Base-by-base conservation (phyloP, 257 asterid genomes). In the Solanum etuberosum region DNA sequence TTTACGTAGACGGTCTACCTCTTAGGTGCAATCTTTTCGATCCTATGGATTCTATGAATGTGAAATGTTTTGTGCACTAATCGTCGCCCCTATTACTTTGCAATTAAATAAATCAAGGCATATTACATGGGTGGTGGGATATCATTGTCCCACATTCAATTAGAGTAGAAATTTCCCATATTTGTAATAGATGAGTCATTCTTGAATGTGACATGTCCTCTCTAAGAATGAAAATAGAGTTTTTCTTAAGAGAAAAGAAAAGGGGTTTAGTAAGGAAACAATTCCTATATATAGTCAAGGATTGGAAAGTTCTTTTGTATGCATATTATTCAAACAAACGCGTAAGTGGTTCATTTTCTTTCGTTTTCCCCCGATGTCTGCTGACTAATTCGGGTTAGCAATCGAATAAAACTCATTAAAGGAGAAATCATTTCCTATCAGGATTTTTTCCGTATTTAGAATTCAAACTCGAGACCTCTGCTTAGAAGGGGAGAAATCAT, bases 111-210 rank as follows among this genome's bases (percentile, higher is more conserved):
- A 54, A 57, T 57, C 25, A 6, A 54, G 10, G 63, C 10, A 54
- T 2, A 18, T 54, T 54, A 54, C 63, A 6, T 18, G 61, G 4
- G 61, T 51, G 63, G 63, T 54, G 63, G 63, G 63, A 54, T 54
- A n/a, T 54, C 63, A 54, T 18, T 54, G 63, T 54, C 63, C 63
- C 63, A 54, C 70, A n/a, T 2, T 9, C 31, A 61, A 61, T 23
- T 61, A 11, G 13, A 61, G 70, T 23, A n/a, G 13, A 23, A 61
- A 21, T 61, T 61, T 61, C 29, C 3, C 68, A 61, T 61, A 23
- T 61, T 61, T 61, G 31, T 61, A 61, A 61, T 61, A 61, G 31
- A 61, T 23, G 63, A 78, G 63, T 46, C 84, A 80, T 46, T 80
- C 29, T 27, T 43, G 68, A 48, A 29, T 80, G 42, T 80, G 85